These are phyloP conservation scores for Neopestalotiopsis rosae DNA, from an alignment of 2,329 filamentous ascomycete species.

Conservation along the genomic window DNA sequence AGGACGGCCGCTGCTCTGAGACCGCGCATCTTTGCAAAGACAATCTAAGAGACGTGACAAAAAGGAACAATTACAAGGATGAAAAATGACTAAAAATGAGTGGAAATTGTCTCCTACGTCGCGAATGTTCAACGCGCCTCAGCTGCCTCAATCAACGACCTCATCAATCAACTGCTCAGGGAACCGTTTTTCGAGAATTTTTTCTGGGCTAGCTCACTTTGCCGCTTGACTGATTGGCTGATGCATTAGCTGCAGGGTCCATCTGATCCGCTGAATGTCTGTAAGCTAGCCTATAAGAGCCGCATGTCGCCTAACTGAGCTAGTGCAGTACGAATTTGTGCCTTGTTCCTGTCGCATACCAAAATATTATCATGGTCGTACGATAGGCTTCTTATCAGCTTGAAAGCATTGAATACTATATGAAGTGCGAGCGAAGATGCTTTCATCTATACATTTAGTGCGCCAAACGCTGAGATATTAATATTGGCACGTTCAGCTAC, in stretches of 20 bases:
- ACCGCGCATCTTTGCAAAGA: slow-evolving; percentile 43
- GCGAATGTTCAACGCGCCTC: slow-evolving; percentile 14
- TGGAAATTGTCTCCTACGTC: not conserved
- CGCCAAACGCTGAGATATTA: too few relatives aligned
- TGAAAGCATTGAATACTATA: too few relatives aligned
- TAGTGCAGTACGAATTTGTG: not conserved
- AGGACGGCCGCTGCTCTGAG: slow-evolving; percentile 44
- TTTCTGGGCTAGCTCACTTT: slow-evolving; percentile 23
- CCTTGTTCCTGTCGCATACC: too few relatives aligned
- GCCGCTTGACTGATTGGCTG: slow-evolving; percentile 18
- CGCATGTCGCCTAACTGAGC: not conserved
- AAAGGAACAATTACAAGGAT: slow-evolving; percentile 14
- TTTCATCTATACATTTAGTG: too few relatives aligned
- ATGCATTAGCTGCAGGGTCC: slow-evolving; percentile 2
- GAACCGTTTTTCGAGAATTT: slow-evolving; percentile 23
- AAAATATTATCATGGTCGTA: too few relatives aligned
- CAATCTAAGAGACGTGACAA: slow-evolving; percentile 23
- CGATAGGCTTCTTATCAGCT: too few relatives aligned
- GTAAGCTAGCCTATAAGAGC: not conserved
- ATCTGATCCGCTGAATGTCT: not conserved
- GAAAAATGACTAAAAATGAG: slow-evolving; percentile 2
- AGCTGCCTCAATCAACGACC: not conserved
- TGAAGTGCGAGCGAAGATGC: too few relatives aligned
- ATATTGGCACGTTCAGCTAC: too few relatives aligned
- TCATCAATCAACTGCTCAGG: not conserved